A percentile compares a stretch with the other conserved stretches of the same genome.
phyloP scores from a whole-genome alignment of 495 filamentous ascomycete genomes.

The Cudoniella acicularis region DNA sequence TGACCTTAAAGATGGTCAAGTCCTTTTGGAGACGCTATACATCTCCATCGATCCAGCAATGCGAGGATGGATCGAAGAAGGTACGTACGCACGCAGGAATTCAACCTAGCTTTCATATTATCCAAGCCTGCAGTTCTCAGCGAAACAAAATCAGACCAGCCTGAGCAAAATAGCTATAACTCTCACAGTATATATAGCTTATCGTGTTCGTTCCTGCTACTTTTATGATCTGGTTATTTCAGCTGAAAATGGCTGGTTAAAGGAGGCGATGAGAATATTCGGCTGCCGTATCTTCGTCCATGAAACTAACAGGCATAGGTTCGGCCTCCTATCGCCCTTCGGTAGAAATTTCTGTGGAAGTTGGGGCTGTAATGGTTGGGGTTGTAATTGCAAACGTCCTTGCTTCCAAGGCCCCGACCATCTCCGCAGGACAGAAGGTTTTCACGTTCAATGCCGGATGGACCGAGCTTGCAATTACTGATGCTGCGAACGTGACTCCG shows the following conservation, averaged over 20 bases:
- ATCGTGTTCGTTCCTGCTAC: no score
- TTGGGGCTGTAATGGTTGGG: conserved; percentile 67
- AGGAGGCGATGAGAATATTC: no score
- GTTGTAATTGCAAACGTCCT: conserved; percentile 49
- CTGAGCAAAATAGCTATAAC: no score
- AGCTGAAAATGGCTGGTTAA: no score
- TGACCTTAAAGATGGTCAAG: conserved; percentile 53
- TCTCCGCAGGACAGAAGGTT: conserved; percentile 50
- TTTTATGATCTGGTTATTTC: no score
- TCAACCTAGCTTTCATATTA: no score
- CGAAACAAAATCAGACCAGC: no score
- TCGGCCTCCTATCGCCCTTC: conserved; percentile 64
- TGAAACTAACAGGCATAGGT: conserved; percentile 32
- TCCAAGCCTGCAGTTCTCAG: no score
- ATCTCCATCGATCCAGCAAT: conserved; percentile 81
- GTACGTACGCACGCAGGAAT: no score
- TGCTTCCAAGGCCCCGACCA: conserved; percentile 39
- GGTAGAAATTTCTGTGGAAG: conserved; percentile 60
- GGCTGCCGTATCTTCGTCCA: neutral
- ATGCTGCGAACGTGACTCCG: conserved; percentile 34
- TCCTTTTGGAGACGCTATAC: conserved; percentile 64
- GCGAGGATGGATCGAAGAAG: conserved; percentile 67
- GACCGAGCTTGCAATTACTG: conserved; percentile 57
- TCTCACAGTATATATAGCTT: no score
- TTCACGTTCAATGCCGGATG: conserved; percentile 51